Conservation (phyloP, 2,329 filamentous ascomycete genomes). For the Ophiostoma angusticollis region DNA sequence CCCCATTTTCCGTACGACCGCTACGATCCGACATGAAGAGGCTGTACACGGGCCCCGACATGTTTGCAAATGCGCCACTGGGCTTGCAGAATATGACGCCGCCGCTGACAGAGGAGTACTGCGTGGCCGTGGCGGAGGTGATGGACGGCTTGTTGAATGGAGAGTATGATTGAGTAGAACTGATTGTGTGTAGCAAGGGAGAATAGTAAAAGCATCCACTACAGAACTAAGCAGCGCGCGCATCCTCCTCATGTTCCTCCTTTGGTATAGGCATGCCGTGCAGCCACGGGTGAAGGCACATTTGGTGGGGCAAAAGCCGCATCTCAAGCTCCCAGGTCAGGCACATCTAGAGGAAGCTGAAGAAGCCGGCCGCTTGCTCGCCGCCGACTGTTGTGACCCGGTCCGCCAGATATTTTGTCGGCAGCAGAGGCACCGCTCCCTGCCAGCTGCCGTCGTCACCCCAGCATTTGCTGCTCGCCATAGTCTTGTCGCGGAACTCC, state of each 20-base stretch:
- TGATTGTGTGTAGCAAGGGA: too few relatives aligned
- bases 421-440: constrained; percentile 16
- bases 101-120: constrained; percentile 2
- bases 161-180: too few relatives aligned
- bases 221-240: too few relatives aligned
- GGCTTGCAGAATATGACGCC: constrained; percentile 3
- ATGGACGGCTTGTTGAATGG: not conserved
- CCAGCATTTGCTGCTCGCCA: constrained; percentile 17
- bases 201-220: too few relatives aligned
- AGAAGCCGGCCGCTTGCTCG: constrained; percentile 13
- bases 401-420: constrained; percentile 11
- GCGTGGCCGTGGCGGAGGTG: not conserved
- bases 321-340: constrained; percentile 18
- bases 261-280: too few relatives aligned
- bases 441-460: constrained; percentile 18
- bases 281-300: constrained; percentile 18
- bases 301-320: constrained; percentile 11
- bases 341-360: constrained; percentile 14
- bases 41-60: not conserved
- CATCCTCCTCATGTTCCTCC: too few relatives aligned
- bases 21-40: not conserved
- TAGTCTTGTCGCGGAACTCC: constrained; percentile 16
- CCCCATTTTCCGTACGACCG: constrained; percentile 1
- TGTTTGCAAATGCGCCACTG: not conserved
- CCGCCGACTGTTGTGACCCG: constrained; percentile 10